Evolutionary conservation across 257 asterid genomes (phyloP), one percentile per base, ranked within the genome.

Genomic region (Ilex aquifolium): DNA sequence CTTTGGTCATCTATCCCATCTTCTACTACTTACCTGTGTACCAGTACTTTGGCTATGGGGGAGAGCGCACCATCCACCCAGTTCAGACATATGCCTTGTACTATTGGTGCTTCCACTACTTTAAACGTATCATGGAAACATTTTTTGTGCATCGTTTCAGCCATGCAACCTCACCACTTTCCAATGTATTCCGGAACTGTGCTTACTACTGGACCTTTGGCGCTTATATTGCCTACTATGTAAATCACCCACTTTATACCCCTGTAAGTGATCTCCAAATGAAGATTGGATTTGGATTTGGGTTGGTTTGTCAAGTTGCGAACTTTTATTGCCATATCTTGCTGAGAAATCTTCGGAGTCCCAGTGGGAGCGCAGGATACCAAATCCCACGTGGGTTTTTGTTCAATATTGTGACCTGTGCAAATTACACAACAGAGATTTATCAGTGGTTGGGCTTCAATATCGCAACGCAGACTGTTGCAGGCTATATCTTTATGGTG

Each of bases 401-500:
- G 48, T 93, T 93, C 83, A 90, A 93, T 60, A 64, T 93, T 59
- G 95, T 93, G 60, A 93, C 99, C 0, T 93, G 99, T 67, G 99
- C 99, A 15, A 93, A 93, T 65, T 93, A 93, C 69, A 90, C 99
- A 12, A 90, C 99, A 0, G 99, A 93, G 75, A 93, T 93, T 65
- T 93, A 93, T 72, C 99, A 93, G 83, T 93, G 97, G 99, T 85
- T 90, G 36, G 99, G 99, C 52, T 93, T 87, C 83, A 93, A 93
- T 55, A 68, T 93, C 60, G 97, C 97, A 13, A 93, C 97, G 12
- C 99, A 93, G 79, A 85, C 96, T 31, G 68, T 82, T 46, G 95
- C 95, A 2, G 99, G 99, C 57, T 85, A 72, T 53, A 73, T 87
- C 58, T 93, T 93, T 85, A 88, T 93, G 95, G 80, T 79, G 66